A percentile compares a stretch with the other conserved stretches of the same genome.
phyloP scores from a whole-genome alignment of 1,284 basidiomycete genomes.

The Ceratobasidium papillatum region DNA sequence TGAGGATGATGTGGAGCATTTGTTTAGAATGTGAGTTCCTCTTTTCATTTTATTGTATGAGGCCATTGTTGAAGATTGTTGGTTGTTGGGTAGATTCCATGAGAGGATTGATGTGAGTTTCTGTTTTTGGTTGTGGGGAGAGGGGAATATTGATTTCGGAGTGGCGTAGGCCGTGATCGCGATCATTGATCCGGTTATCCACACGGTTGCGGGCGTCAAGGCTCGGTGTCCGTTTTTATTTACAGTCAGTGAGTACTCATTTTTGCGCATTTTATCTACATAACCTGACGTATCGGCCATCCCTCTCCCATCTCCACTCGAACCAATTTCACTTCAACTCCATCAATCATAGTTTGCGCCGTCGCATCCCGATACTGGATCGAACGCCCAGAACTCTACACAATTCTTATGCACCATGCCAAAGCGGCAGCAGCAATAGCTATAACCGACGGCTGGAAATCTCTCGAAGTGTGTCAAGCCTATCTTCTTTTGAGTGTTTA shows the following conservation, averaged over 20 bases:
- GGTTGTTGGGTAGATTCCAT: slow-evolving; percentile 64
- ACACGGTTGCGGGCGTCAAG: slow-evolving; percentile 77
- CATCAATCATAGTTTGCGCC: slow-evolving; percentile 68
- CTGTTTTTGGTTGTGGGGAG: neutral
- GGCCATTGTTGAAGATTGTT: neutral
- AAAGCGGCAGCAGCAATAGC: slow-evolving; percentile 81
- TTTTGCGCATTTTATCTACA: neutral
- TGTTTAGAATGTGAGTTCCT: slow-evolving; percentile 79
- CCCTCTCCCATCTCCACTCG: neutral
- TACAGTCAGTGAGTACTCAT: slow-evolving; percentile 68
- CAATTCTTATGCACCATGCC: slow-evolving; percentile 86
- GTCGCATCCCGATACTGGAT: slow-evolving; percentile 77
- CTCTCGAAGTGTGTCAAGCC: slow-evolving; percentile 75
- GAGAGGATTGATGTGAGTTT: slow-evolving; percentile 71
- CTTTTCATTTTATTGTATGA: neutral
- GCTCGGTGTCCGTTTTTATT: slow-evolving; percentile 82
- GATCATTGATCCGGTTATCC: slow-evolving; percentile 74
- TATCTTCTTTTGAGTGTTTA: slow-evolving; percentile 81
- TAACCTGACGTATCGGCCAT: neutral
- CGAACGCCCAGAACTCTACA: slow-evolving; percentile 80
- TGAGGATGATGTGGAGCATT: slow-evolving; percentile 79
- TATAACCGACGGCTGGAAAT: slow-evolving; percentile 82
- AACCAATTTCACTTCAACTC: neutral
- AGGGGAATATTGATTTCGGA: slow-evolving; percentile 6
- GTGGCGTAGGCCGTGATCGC: slow-evolving; percentile 71